Evolutionary conservation across 2,329 filamentous ascomycete genomes (phyloP).

Genomic region (Aspergillus awamori): DNA sequence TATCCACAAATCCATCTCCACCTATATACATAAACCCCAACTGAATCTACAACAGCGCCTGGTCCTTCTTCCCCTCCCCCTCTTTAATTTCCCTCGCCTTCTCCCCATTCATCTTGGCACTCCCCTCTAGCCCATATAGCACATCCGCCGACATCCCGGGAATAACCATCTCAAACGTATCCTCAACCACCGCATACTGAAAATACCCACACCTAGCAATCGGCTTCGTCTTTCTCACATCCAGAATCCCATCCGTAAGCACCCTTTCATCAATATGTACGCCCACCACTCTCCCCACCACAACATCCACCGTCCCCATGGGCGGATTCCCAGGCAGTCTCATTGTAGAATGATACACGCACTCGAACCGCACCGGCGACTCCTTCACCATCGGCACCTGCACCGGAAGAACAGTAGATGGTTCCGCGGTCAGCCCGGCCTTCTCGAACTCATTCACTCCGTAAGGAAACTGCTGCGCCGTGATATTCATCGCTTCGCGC

Average conservation of each 20-base stretch:
- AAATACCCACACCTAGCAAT: constrained; percentile 65
- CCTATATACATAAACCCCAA: background rate
- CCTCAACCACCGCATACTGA: constrained; percentile 59
- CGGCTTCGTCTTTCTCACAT: constrained; percentile 59
- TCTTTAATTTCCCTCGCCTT: background rate
- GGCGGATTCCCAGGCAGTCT: constrained; percentile 60
- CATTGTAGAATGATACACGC: constrained; percentile 58
- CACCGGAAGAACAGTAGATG: constrained; percentile 36
- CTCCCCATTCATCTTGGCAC: constrained; percentile 27
- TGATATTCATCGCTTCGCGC: constrained; percentile 59
- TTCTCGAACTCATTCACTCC: constrained; percentile 59
- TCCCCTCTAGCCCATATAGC: constrained; percentile 46
- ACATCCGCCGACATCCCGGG: constrained; percentile 42
- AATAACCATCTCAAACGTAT: constrained; percentile 63
- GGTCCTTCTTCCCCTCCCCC: background rate
- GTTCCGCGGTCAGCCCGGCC: constrained; percentile 54
- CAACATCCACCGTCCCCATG: constrained; percentile 60
- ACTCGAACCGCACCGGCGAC: constrained; percentile 63
- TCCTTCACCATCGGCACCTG: constrained; percentile 56
- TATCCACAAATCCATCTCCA: background rate
- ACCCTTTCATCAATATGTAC: constrained; percentile 61
- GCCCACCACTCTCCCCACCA: constrained; percentile 60
- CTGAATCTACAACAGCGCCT: background rate
- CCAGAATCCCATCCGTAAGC: constrained; percentile 58
- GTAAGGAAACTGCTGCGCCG: constrained; percentile 53